Conservation (phyloP, 2,329 filamentous ascomycete genomes). For the Colletotrichum truncatum region DNA sequence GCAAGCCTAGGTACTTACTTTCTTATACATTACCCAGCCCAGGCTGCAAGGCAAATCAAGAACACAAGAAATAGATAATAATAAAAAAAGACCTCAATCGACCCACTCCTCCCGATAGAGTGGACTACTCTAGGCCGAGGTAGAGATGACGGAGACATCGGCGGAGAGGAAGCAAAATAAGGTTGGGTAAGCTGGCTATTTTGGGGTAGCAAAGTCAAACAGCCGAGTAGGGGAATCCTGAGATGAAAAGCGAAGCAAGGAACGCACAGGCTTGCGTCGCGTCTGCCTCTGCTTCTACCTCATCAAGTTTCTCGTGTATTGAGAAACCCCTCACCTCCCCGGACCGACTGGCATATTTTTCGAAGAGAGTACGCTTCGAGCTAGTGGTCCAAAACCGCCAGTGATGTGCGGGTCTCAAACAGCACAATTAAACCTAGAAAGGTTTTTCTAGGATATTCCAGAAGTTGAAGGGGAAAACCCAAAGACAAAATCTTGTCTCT, state of each 20-base stretch:
- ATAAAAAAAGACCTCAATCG: no score
- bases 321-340: background rate
- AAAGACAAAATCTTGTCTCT: background rate
- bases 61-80: no score
- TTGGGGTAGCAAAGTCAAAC: background rate
- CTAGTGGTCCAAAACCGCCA: background rate
- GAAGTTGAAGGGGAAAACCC: background rate
- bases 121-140: no score
- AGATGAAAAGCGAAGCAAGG: conserved; percentile 3
- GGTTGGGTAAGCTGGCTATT: conserved; percentile 10
- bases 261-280: background rate
- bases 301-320: background rate
- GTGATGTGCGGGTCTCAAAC: conserved; percentile 5
- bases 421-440: background rate
- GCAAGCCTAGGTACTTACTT: no score
- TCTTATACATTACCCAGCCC: no score
- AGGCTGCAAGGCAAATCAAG: no score
- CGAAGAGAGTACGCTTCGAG: background rate
- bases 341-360: background rate
- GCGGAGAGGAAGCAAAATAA: background rate
- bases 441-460: conserved; percentile 18
- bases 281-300: background rate
- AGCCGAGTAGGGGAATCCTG: conserved; percentile 11
- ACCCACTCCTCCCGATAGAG: no score
- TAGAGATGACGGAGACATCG: background rate